Percentiles rank a stretch among this genome's conserved stretches.
These are phyloP conservation scores for Meira nashicola DNA, from an alignment of 1,284 basidiomycete species.

Conservation along the genomic window DNA sequence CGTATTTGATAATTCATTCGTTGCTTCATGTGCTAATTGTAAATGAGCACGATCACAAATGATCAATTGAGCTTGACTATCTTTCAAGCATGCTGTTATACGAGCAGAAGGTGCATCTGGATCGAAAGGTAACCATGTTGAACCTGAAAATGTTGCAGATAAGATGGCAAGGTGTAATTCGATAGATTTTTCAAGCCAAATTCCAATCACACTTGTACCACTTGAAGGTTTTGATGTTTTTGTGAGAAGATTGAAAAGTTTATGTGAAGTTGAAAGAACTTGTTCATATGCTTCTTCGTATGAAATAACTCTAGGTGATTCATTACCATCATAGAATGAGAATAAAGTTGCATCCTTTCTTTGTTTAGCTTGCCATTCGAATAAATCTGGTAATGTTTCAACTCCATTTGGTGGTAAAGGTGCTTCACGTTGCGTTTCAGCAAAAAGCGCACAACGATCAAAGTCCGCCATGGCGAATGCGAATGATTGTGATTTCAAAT, in stretches of 20 bases:
- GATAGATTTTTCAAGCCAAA: slow-evolving; percentile 14
- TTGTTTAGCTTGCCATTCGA: neutral
- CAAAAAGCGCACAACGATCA: too few relatives aligned
- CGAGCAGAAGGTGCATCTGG: slow-evolving; percentile 13
- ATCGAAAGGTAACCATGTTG: slow-evolving; percentile 16
- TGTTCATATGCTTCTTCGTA: neutral
- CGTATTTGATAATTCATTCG: neutral
- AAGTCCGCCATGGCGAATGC: too few relatives aligned
- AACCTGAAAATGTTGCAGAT: slow-evolving; percentile 4
- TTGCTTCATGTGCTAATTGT: slow-evolving; percentile 6
- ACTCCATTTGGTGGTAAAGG: slow-evolving; percentile 5
- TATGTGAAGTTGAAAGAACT: neutral
- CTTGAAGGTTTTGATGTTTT: neutral
- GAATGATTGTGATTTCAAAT: too few relatives aligned
- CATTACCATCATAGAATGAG: slow-evolving; percentile 8
- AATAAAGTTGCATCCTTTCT: neutral
- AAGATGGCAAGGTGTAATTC: slow-evolving; percentile 12
- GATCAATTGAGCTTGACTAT: slow-evolving; percentile 7
- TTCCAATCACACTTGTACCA: slow-evolving; percentile 4
- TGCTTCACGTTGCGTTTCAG: neutral
- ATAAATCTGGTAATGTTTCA: slow-evolving; percentile 5
- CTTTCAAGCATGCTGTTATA: slow-evolving; percentile 5
- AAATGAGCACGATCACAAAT: slow-evolving; percentile 12
- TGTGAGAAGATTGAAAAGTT: neutral
- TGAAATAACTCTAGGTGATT: neutral